These are phyloP conservation scores for Microbotryum saponariae DNA, from an alignment of 1,284 basidiomycete species.

Conservation along the genomic window DNA sequence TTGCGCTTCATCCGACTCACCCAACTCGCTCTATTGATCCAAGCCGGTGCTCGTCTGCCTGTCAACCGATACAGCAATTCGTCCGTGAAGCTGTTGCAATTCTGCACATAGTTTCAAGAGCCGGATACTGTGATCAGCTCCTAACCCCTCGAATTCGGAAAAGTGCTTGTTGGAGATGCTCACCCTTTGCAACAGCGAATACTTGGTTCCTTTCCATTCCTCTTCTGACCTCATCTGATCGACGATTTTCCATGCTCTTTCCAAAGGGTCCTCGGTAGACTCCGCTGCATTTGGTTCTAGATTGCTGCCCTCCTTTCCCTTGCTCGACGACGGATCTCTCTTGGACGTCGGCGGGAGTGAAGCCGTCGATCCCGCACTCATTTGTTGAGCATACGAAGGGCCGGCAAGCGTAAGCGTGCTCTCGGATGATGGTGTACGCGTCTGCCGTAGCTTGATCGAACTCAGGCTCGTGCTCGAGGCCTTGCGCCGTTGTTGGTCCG, in stretches of 20 bases:
- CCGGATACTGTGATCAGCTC: too few relatives aligned
- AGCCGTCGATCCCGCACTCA: neutral
- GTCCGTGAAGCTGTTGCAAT: conserved; percentile 39
- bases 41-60: conserved; percentile 31
- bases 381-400: neutral
- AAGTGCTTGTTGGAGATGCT: neutral
- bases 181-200: conserved; percentile 25
- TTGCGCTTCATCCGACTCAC: conserved; percentile 3
- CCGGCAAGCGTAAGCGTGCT: too few relatives aligned
- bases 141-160: too few relatives aligned
- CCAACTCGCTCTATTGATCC: conserved; percentile 34
- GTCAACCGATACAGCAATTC: conserved; percentile 34
- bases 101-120: conserved; percentile 11
- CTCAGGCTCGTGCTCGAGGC: neutral
- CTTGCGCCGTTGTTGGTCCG: neutral
- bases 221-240: conserved; percentile 27
- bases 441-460: neutral
- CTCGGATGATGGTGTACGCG: too few relatives aligned
- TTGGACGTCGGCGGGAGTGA: neutral
- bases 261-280: conserved; percentile 11
- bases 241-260: conserved; percentile 22
- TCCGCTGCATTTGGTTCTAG: too few relatives aligned
- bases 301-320: neutral
- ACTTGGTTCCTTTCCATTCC: conserved; percentile 30
- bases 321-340: neutral